Base-by-base conservation (phyloP, 169 alveolate species). In the Theileria annulata region DNA sequence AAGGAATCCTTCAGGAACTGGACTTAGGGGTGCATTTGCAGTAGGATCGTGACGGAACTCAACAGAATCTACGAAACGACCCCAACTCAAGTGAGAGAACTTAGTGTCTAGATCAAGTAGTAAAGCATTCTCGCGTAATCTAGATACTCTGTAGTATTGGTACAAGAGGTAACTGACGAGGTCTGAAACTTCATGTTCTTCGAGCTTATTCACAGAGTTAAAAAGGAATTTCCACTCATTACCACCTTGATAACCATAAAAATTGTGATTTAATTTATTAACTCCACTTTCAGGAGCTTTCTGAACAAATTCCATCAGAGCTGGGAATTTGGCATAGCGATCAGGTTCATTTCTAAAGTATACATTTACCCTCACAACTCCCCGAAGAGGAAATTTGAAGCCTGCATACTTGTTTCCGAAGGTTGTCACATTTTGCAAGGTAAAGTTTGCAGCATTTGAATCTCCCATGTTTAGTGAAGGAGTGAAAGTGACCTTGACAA, bases 11-110 rank as follows among this genome's bases (percentile, higher is more conserved):
- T 64, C 56, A 21, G 73, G 73, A 28, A 64, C 73, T 0, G 73
- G 59, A 25, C 56, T 64, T 42, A 42, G 13, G 6, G 51, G 51
- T 19, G 27, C 31, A 25, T n/a, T 64, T 35, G 63, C 15, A n/a
- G 73, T 37, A 19, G 73, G 73, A 25, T 56, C 66, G 66, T 56
- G 66, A 8, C 9, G 17, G 25, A 35, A 64, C 51, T 64, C 56
- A 35, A 42, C 56, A 4, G 56, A 28, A 21, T 64, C 73, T 37
- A 64, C 49, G 15, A 64, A 42, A 21, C 56, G 49, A 4, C 73
- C 73, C 49, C 27, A 27, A 25, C 62, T 64, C 73, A 64, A 6
- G 56, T 64, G 73, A 19, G 73, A 35, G 73, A 64, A 64, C 73
- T 64, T 64, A 21, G 73, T 64, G 15, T 42, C 73, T 5, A 64